Percentiles rank a stretch among this genome's conserved stretches.
phyloP scores from a whole-genome alignment of 306 rosid genomes.

The Gastrolobium villosum region DNA sequence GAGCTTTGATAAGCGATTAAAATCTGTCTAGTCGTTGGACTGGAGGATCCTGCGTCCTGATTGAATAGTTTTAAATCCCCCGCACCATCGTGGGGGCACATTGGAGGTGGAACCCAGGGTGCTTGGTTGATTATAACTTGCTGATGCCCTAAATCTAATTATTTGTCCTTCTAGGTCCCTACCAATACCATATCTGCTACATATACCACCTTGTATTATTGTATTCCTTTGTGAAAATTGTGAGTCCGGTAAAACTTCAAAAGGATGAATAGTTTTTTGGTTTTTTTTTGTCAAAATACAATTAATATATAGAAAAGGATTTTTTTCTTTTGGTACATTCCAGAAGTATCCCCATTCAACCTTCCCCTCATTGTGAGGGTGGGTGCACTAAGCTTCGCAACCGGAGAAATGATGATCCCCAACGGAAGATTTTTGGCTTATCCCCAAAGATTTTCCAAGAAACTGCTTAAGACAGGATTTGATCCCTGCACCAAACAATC shows the following conservation, averaged over 20 bases:
- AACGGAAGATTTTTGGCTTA: too few species aligned
- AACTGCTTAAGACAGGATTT: too few species aligned
- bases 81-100: slow-evolving; percentile 31
- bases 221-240: slow-evolving; percentile 25
- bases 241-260: background rate
- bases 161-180: slow-evolving; percentile 40
- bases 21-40: slow-evolving; percentile 21
- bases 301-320: too few species aligned
- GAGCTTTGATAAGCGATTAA: slow-evolving; percentile 27
- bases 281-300: too few species aligned
- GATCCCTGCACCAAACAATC: too few species aligned
- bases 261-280: too few species aligned
- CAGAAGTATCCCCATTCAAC: too few species aligned
- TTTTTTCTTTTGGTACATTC: too few species aligned
- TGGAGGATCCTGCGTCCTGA: slow-evolving; percentile 15
- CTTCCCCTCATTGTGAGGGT: too few species aligned
- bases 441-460: too few species aligned
- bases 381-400: too few species aligned
- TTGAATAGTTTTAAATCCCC: slow-evolving; percentile 23
- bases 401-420: too few species aligned
- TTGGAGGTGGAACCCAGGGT: slow-evolving; percentile 50
- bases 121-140: slow-evolving; percentile 20
- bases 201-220: background rate
- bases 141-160: background rate
- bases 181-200: background rate